These are phyloP conservation scores for Allomyces macrogynus DNA, from an alignment of 192 early-diverging fungal species.

Conservation along the genomic window DNA sequence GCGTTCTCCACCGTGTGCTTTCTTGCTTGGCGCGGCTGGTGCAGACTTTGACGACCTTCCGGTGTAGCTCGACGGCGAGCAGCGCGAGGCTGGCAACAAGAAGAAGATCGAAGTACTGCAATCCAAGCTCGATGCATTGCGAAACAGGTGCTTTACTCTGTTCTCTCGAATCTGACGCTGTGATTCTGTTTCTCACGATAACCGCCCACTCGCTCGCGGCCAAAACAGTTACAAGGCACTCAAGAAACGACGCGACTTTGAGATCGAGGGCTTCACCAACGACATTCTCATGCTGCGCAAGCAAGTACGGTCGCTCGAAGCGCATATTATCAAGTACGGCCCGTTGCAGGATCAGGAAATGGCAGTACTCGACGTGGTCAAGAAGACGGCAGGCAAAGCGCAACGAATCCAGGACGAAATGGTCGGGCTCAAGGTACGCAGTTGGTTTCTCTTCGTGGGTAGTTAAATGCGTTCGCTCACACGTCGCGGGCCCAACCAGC, in stretches of 20 bases:
- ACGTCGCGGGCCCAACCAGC: not conserved
- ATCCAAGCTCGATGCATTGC: slow-evolving; percentile 11
- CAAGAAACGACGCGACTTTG: slow-evolving; percentile 30
- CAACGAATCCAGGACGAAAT: not conserved
- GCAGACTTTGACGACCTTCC: not conserved
- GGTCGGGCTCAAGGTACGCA: not conserved
- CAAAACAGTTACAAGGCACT: slow-evolving; percentile 21
- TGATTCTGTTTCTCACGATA: not conserved
- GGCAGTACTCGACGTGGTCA: slow-evolving; percentile 21
- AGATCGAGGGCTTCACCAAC: slow-evolving; percentile 47
- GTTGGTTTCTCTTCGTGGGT: no score
- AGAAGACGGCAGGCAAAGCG: not conserved
- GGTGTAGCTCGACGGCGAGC: slow-evolving; percentile 10
- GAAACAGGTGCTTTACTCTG: no score
- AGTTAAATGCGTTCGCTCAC: no score
- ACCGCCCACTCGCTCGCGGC: slow-evolving; percentile 1
- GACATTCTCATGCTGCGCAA: slow-evolving; percentile 31
- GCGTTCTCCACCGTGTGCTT: no score
- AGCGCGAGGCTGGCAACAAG: slow-evolving; percentile 7
- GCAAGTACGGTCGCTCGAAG: slow-evolving; percentile 29
- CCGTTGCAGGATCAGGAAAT: slow-evolving; percentile 35
- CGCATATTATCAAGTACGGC: slow-evolving; percentile 29
- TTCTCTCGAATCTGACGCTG: slow-evolving; percentile 1
- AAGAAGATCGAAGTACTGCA: slow-evolving; percentile 11
- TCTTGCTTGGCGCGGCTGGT: slow-evolving; percentile 3